Conservation (phyloP, 352 stramenopile species). For the Aphanomyces astaci region DNA sequence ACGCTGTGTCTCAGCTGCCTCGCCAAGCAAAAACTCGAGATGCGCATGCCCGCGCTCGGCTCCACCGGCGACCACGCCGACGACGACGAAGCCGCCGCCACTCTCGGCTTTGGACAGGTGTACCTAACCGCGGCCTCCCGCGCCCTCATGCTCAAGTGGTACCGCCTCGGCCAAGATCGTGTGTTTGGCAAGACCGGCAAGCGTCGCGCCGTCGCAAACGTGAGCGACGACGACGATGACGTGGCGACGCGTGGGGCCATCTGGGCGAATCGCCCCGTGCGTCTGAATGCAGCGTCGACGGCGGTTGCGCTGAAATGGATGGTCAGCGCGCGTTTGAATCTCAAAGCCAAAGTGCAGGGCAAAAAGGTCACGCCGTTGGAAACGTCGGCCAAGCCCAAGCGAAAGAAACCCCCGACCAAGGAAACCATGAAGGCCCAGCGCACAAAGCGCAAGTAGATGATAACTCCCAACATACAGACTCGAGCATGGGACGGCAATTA, state of each 20-base stretch:
- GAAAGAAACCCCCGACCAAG: slow-evolving; percentile 69
- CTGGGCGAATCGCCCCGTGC: slow-evolving; percentile 69
- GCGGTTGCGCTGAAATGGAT: slow-evolving; percentile 81
- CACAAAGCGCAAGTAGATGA: slow-evolving; percentile 55
- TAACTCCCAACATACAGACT: background rate
- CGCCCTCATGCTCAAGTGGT: slow-evolving; percentile 89
- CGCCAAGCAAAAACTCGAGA: slow-evolving; percentile 41
- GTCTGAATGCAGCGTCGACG: slow-evolving; percentile 65
- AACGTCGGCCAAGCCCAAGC: slow-evolving; percentile 58
- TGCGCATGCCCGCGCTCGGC: slow-evolving; percentile 28
- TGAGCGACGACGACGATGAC: slow-evolving; percentile 86
- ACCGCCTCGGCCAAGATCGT: slow-evolving; percentile 83
- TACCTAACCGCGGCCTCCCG: slow-evolving; percentile 78
- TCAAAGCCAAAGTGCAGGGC: slow-evolving; percentile 33
- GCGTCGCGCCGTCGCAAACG: slow-evolving; percentile 48
- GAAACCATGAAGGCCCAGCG: slow-evolving; percentile 45
- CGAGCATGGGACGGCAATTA: slow-evolving; percentile 22
- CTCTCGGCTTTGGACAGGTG: slow-evolving; percentile 40
- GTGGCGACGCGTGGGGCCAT: slow-evolving; percentile 50
- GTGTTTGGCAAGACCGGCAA: slow-evolving; percentile 70
- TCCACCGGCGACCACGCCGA: slow-evolving; percentile 26
- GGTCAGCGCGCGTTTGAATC: slow-evolving; percentile 43
- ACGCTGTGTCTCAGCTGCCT: slow-evolving; percentile 93
- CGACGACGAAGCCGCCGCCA: slow-evolving; percentile 27
- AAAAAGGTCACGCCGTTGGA: slow-evolving; percentile 47